phyloP scores from a whole-genome alignment of 805 yeast genomes.

The Blastobotrys terrestris region DNA sequence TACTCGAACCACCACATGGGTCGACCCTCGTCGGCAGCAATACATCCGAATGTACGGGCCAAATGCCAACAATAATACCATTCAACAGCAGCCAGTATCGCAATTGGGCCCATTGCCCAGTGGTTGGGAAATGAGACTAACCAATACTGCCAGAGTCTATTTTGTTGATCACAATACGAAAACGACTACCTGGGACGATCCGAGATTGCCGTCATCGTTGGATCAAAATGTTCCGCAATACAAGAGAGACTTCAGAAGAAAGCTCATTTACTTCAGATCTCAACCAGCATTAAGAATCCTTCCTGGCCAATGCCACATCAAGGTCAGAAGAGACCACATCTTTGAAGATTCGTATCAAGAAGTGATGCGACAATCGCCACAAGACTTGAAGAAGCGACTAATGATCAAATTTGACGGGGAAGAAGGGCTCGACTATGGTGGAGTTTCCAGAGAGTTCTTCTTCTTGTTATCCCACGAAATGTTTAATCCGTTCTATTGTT shows the following conservation, averaged over 20 bases:
- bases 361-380: constrained; percentile 98
- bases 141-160: constrained; percentile 97
- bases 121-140: constrained; percentile 99
- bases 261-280: constrained; percentile 93
- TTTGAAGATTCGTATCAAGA: constrained; percentile 98
- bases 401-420: constrained; percentile 99
- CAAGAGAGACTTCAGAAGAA: constrained; percentile 97
- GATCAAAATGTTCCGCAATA: constrained; percentile 99
- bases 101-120: constrained; percentile 97
- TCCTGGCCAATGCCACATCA: constrained; percentile 98
- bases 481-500: constrained; percentile 97
- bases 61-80: constrained; percentile 66
- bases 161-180: constrained; percentile 98
- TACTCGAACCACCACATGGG: constrained; percentile 99
- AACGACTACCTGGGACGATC: constrained; percentile 99
- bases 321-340: constrained; percentile 92
- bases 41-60: constrained; percentile 81
- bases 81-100: constrained; percentile 96
- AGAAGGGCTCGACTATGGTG: constrained; percentile 99
- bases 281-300: constrained; percentile 95
- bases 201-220: constrained; percentile 91
- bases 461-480: constrained; percentile 94
- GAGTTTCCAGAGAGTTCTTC: constrained; percentile 97
- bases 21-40: constrained; percentile 98
- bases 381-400: constrained; percentile 91